Percentiles rank a stretch among this genome's conserved stretches.
phyloP scores from a whole-genome alignment of 495 filamentous ascomycete species.

The Xylaria sp. region DNA sequence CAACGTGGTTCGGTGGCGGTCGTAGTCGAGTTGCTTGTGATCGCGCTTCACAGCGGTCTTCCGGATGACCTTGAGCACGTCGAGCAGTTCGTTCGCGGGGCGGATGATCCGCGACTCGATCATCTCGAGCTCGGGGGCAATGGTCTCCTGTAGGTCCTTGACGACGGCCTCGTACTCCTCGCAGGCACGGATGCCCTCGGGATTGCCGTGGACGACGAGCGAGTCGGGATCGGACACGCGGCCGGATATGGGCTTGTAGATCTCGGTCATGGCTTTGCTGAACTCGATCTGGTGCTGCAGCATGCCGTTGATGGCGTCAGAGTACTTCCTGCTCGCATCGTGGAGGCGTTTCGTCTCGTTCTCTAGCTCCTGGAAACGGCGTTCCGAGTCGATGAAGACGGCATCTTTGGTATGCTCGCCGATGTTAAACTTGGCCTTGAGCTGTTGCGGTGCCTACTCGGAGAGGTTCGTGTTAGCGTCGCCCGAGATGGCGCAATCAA shows the following conservation, averaged over 20 bases:
- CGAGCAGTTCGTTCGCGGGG: constrained; percentile 92
- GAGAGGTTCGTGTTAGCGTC: constrained; percentile 14
- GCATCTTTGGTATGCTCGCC: constrained; percentile 93
- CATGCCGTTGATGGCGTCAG: constrained; percentile 98
- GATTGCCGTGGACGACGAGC: constrained; percentile 79
- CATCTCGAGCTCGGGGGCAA: constrained; percentile 95
- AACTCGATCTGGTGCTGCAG: constrained; percentile 97
- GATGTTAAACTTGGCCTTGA: constrained; percentile 92
- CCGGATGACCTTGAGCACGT: constrained; percentile 92
- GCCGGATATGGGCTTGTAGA: constrained; percentile 98
- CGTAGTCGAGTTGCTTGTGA: constrained; percentile 97
- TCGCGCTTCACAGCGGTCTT: constrained; percentile 90
- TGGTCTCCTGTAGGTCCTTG: constrained; percentile 83
- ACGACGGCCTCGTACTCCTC: constrained; percentile 96
- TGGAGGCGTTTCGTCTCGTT: constrained; percentile 94
- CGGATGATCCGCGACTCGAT: constrained; percentile 90
- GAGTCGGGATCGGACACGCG: constrained; percentile 92
- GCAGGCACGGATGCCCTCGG: constrained; percentile 93
- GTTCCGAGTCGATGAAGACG: constrained; percentile 93
- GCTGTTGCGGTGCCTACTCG: constrained; percentile 81
- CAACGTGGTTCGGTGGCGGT: constrained; percentile 78
- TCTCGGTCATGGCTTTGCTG: constrained; percentile 90
- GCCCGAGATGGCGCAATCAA: constrained; percentile 8
- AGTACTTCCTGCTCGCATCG: constrained; percentile 94
- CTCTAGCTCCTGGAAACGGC: constrained; percentile 93